phyloP scores from a whole-genome alignment of 768 basidiomycete genomes.

The Rhizopogon sp. region DNA sequence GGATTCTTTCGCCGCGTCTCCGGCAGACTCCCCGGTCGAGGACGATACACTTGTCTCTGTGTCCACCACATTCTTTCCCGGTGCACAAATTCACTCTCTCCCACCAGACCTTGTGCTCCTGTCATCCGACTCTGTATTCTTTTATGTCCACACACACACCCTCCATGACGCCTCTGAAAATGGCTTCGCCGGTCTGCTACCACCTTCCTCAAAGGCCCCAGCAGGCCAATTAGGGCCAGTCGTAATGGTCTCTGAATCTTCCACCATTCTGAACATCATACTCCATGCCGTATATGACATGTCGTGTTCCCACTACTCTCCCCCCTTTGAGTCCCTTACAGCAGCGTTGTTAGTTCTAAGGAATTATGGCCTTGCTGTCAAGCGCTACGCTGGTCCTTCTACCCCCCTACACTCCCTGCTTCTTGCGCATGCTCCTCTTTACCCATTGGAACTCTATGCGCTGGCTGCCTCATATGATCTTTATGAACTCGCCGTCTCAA shows the following conservation, averaged over 20 bases:
- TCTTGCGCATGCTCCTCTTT: constrained; percentile 61
- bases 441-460: constrained; percentile 68
- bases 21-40: constrained; percentile 27
- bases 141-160: constrained; percentile 67
- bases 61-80: constrained; percentile 79
- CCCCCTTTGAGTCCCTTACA: constrained; percentile 54
- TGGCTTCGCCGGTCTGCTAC: constrained; percentile 55
- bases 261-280: constrained; percentile 63
- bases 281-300: constrained; percentile 70
- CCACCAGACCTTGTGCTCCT: constrained; percentile 62
- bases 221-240: constrained; percentile 45
- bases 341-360: constrained; percentile 52
- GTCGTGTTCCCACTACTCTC: constrained; percentile 71
- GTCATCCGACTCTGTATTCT: constrained; percentile 75
- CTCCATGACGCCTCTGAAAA: constrained; percentile 61
- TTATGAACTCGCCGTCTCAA: constrained; percentile 68
- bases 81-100: constrained; percentile 50
- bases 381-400: constrained; percentile 41
- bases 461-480: constrained; percentile 64
- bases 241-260: constrained; percentile 55
- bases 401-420: constrained; percentile 56
- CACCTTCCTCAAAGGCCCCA: constrained; percentile 32
- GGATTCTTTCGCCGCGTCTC: constrained; percentile 30
- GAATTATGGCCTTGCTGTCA: constrained; percentile 55
- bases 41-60: constrained; percentile 60